Conservation (phyloP, 1,284 basidiomycete species). For the Heterobasidion irregulare region DNA sequence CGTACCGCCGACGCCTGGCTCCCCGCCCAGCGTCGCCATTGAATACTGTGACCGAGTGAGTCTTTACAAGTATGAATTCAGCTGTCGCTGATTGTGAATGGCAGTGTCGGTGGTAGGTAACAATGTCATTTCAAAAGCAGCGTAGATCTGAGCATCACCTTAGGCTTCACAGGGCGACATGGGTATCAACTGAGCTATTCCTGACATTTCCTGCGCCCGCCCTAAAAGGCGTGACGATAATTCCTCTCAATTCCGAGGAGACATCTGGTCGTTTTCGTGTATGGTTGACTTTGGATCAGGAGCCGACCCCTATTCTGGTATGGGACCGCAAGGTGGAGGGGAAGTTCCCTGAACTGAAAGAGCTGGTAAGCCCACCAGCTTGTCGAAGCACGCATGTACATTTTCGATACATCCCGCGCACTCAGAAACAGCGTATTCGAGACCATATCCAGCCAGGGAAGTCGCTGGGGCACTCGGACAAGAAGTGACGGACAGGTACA, state of each 20-base stretch:
- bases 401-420: neutral
- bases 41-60: conserved; percentile 85
- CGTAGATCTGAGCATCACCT: neutral
- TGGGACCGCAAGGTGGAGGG: conserved; percentile 86
- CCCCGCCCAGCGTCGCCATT: conserved; percentile 48
- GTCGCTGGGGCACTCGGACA: conserved; percentile 80
- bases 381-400: neutral
- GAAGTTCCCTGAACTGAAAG: conserved; percentile 84
- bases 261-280: conserved; percentile 84
- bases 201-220: conserved; percentile 79
- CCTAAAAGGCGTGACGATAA: conserved; percentile 57
- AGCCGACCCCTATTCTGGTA: conserved; percentile 34
- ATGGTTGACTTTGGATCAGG: conserved; percentile 54
- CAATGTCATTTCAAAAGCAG: conserved; percentile 1
- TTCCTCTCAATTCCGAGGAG: conserved; percentile 73
- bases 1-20: conserved; percentile 40
- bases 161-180: conserved; percentile 81
- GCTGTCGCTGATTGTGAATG: neutral
- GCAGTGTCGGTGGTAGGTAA: conserved; percentile 65
- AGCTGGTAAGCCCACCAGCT: conserved; percentile 46
- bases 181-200: conserved; percentile 85
- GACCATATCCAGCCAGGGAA: conserved; percentile 74
- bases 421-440: conserved; percentile 80
- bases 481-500: conserved; percentile 7
- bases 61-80: conserved; percentile 9